Evolutionary conservation across 306 rosid genomes (phyloP).

Genomic region (Casuarina glauca): DNA sequence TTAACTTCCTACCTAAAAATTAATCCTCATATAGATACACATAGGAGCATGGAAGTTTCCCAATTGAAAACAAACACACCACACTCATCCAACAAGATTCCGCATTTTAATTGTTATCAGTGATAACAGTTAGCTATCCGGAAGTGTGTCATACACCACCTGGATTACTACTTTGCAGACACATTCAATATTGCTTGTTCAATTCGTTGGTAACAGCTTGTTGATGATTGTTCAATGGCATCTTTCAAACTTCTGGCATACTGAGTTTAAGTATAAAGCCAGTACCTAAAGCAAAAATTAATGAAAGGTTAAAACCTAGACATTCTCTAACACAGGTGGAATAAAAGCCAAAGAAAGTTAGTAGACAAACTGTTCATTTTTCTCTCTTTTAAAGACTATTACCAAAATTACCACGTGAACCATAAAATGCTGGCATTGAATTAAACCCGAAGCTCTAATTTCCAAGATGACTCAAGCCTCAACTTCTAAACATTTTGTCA

Average conservation of each 20-base stretch:
- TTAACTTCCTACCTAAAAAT: background rate
- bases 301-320: background rate
- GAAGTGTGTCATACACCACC: background rate
- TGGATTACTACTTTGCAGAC: background rate
- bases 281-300: background rate
- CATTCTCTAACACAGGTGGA: background rate
- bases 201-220: background rate
- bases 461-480: background rate
- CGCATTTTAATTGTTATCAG: background rate
- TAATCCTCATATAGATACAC: background rate
- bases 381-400: background rate
- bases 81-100: background rate
- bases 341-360: background rate
- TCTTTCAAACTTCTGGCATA: background rate
- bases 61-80: background rate
- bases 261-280: background rate
- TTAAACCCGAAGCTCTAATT: background rate
- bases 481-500: conserved; percentile 16
- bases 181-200: background rate
- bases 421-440: background rate
- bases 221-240: background rate
- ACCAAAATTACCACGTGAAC: background rate
- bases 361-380: background rate
- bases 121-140: background rate
- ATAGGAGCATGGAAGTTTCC: background rate